Evolutionary conservation across 306 rosid species (phyloP).

Genomic region (Fragaria iinumae): DNA sequence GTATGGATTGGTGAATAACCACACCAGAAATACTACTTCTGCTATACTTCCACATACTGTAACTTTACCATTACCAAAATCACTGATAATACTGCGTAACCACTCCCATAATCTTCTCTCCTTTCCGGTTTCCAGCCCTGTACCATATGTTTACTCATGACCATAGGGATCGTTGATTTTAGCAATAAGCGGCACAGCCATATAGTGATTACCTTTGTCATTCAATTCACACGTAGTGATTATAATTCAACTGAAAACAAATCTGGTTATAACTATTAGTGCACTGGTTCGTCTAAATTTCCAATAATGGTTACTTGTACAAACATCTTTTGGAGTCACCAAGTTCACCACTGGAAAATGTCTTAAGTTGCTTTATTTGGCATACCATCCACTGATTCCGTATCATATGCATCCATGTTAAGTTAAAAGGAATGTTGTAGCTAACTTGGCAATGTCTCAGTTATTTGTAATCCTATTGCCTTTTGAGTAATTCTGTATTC

Average conservation of each 20-base stretch:
- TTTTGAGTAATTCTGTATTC: not conserved
- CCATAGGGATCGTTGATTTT: not conserved
- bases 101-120: conserved; percentile 6
- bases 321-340: not conserved
- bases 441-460: not conserved
- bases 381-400: not conserved
- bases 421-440: not conserved
- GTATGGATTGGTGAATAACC: no score
- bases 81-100: conserved; percentile 7
- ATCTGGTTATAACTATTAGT: not conserved
- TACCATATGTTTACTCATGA: not conserved
- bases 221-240: not conserved
- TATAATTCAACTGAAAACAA: not conserved
- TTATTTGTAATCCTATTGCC: not conserved
- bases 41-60: not conserved
- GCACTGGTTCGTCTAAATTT: not conserved
- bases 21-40: not conserved
- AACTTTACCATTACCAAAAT: not conserved
- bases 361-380: not conserved
- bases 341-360: not conserved
- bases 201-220: not conserved
- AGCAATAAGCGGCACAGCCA: conserved; percentile 2
- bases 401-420: not conserved
- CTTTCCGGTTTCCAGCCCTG: not conserved
- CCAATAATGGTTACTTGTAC: not conserved